phyloP scores from a whole-genome alignment of 169 alveolate species.

The Neospora caninum region DNA sequence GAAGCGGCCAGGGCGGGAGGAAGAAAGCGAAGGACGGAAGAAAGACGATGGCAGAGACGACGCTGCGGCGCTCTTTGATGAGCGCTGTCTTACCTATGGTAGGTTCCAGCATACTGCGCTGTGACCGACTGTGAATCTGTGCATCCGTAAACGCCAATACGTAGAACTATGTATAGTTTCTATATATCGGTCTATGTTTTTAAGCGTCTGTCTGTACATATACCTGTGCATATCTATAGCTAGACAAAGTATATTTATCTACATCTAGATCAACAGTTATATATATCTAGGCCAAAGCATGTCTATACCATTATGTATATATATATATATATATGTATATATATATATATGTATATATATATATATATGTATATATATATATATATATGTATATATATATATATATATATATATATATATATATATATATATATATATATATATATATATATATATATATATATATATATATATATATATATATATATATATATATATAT shows the following conservation, averaged over 20 bases:
- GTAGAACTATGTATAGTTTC: too few relatives aligned
- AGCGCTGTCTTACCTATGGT: slow-evolving; percentile 14
- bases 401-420: background rate
- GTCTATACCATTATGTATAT: background rate
- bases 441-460: background rate
- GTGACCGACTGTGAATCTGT: too few relatives aligned
- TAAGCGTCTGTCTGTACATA: background rate
- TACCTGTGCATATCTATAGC: background rate
- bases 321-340: background rate
- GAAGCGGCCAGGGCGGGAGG: background rate
- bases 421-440: background rate
- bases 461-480: background rate
- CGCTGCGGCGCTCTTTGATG: background rate
- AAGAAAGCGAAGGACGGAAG: background rate
- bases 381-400: background rate
- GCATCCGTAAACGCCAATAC: too few relatives aligned
- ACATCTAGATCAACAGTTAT: too few relatives aligned
- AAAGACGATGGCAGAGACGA: background rate
- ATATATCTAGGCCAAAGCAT: too few relatives aligned
- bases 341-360: too few relatives aligned
- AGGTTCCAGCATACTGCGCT: background rate
- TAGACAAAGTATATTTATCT: too few relatives aligned
- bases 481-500: slow-evolving; percentile 14
- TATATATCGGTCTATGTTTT: too few relatives aligned
- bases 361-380: background rate